A percentile compares a stretch with the other conserved stretches of the same genome.
phyloP scores from a whole-genome alignment of 164 flowering plant species.

The Vitis vinifera region ASM3070453v1 NC_081814.1:4545501-4546000 shows the following conservation, averaged over 20 bases:
- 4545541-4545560: slow-evolving; percentile 38
- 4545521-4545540: slow-evolving; percentile 45
- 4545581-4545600: slow-evolving; percentile 32
- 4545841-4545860: background rate
- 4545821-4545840: no score
- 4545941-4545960: slow-evolving; percentile 25
- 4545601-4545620: slow-evolving; percentile 39
- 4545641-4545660: background rate
- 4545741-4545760: background rate
- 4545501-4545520: slow-evolving; percentile 30
- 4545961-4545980: background rate
- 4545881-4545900: slow-evolving; percentile 59
- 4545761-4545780: background rate
- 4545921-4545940: slow-evolving; percentile 29
- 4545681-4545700: background rate
- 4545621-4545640: slow-evolving; percentile 27
- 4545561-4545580: slow-evolving; percentile 42
- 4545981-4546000: no score
- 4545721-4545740: background rate
- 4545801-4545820: no score
- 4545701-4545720: background rate
- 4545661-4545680: background rate
- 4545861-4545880: slow-evolving; percentile 55
- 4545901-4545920: slow-evolving; percentile 28
- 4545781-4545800: no score